Conservation (phyloP, 371 early-diverging fungal species). For the Capniomyces stellatus region DNA sequence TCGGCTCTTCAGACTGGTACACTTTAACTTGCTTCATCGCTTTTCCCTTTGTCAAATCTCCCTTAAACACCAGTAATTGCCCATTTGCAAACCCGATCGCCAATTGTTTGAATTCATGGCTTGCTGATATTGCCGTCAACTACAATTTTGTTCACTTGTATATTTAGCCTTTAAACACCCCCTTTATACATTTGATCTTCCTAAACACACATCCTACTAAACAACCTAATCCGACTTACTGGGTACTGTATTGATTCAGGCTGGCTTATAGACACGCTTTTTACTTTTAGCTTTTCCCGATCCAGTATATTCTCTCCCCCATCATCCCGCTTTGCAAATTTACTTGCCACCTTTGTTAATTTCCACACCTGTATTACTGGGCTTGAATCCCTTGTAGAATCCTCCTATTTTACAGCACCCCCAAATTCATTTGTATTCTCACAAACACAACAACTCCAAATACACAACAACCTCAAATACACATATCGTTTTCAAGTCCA, state of each 20-base stretch:
- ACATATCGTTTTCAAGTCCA: too few relatives aligned
- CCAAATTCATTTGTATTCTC: neutral
- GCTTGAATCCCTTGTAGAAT: conserved; percentile 13
- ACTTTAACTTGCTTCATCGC: conserved; percentile 58
- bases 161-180: neutral
- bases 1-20: conserved; percentile 62
- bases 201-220: too few relatives aligned
- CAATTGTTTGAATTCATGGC: conserved; percentile 64
- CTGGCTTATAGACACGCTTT: conserved; percentile 13
- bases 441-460: too few relatives aligned
- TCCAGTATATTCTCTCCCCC: conserved; percentile 27
- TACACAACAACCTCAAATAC: too few relatives aligned
- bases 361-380: conserved; percentile 66
- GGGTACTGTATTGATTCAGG: conserved; percentile 10
- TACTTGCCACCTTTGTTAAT: conserved; percentile 37
- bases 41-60: conserved; percentile 60
- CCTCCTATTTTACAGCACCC: neutral
- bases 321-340: conserved; percentile 20
- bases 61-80: conserved; percentile 60
- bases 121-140: conserved; percentile 67
- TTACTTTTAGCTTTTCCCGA: conserved; percentile 27
- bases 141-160: conserved; percentile 12
- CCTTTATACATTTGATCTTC: too few relatives aligned
- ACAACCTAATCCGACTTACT: too few relatives aligned
- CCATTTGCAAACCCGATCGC: conserved; percentile 85